Evolutionary conservation across 352 stramenopile species (phyloP).

Genomic region (Phytophthora constricta): DNA sequence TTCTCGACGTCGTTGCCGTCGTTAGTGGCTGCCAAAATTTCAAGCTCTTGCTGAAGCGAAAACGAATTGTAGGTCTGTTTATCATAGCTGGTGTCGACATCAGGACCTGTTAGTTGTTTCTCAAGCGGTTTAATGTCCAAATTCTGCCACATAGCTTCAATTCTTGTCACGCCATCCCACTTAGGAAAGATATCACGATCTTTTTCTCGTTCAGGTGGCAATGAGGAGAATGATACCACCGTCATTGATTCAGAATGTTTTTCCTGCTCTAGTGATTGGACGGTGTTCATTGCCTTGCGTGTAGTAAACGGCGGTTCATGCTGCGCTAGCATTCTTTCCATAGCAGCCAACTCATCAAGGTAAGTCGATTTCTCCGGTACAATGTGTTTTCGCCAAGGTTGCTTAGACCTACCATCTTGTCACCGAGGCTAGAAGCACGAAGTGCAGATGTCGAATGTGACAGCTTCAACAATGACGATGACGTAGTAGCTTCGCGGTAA

Average conservation of each 20-base stretch:
- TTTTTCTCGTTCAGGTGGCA: not conserved
- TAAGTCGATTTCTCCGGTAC: constrained; percentile 33
- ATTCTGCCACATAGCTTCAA: constrained; percentile 74
- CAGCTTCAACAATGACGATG: not conserved
- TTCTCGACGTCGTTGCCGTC: constrained; percentile 1
- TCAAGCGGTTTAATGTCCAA: constrained; percentile 44
- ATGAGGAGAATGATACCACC: not conserved
- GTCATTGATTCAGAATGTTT: not conserved
- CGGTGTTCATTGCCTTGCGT: constrained; percentile 8
- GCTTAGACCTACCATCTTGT: not conserved
- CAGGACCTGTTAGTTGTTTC: constrained; percentile 7
- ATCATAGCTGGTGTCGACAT: not conserved
- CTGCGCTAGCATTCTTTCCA: constrained; percentile 58
- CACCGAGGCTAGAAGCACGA: not conserved
- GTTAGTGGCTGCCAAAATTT: not conserved
- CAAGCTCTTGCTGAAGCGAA: constrained; percentile 31
- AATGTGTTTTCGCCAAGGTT: not conserved
- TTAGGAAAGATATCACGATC: constrained; percentile 16
- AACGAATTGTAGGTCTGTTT: constrained; percentile 52
- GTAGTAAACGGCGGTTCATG: constrained; percentile 20
- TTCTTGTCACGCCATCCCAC: constrained; percentile 29
- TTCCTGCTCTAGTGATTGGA: not conserved
- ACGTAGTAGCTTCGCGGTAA: not conserved
- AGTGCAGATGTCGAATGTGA: constrained; percentile 5
- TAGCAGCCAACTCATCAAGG: constrained; percentile 55